Base-by-base conservation (phyloP, 2,329 filamentous ascomycete species). In the Huntiella bhutanensis region DNA sequence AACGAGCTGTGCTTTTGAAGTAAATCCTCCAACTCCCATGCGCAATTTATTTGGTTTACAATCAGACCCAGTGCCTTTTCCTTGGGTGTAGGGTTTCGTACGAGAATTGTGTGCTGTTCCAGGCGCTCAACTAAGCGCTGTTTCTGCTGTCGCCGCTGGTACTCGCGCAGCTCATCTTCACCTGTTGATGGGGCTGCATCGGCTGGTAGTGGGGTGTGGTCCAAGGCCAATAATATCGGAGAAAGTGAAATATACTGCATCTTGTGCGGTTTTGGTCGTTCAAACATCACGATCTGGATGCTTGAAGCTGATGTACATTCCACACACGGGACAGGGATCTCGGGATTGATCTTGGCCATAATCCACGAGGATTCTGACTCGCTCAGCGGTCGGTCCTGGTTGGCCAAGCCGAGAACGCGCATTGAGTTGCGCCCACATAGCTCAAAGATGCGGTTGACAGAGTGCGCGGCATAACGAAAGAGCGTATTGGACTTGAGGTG, bases 181-280 rank as follows among this genome's bases (percentile, higher is more conserved):
- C 59, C 54, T 34, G 11, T 16, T 8, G 15, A 7, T 4, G 60
- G 58, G 28, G 61, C 58, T 22, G 56, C 54, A 3, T 50, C 53
- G 33, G 57, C 60, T 34, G 56, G 59, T 46, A 54, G 53, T 57
- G 65, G 48, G 54, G 88, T 85, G 57, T 88, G 82, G 2, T 73
- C 82, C 11, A 98, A 66, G 0, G 86, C 86, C 37, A 98, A 69
- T 1, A 86, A 80, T 44, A 98, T 96, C 0, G 91, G 88, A 22
- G 77, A 74, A 15, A 95, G 67, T 1, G 91, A 98, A 54, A 96
- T 80, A 60, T 96, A 98, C 61, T 98, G 88, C 91, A 98, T 96
- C 47, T 78, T 75, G 32, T 72, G 77, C 0, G 91, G 88, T 48
- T 81, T 73, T 1, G 91, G 91, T 41, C 87, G 72, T 55, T 94